Evolutionary conservation across 2,329 filamentous ascomycete genomes (phyloP).

Genomic region (Xylaria sp.): DNA sequence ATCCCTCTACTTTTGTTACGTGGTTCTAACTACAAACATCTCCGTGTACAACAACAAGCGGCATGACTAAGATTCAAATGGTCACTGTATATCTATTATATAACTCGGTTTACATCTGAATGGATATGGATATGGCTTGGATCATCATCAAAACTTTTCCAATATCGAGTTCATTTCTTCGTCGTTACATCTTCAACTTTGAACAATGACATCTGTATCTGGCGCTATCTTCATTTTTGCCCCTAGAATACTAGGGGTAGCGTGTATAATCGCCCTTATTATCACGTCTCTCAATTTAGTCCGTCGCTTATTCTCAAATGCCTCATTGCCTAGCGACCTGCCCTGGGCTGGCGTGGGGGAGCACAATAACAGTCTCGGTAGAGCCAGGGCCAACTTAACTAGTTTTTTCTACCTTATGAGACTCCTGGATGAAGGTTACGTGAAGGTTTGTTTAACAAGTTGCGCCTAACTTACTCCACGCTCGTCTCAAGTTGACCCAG

Average conservation of each 20-base stretch:
- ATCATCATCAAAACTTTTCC: background rate
- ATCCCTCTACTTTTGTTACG: background rate
- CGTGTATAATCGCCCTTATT: conserved; percentile 21
- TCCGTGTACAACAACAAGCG: background rate
- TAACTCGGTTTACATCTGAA: conserved; percentile 2
- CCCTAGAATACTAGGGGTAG: conserved; percentile 11
- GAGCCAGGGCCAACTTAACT: conserved; percentile 45
- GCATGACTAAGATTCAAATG: background rate
- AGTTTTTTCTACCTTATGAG: conserved; percentile 44
- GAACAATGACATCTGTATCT: conserved; percentile 24
- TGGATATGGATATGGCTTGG: background rate
- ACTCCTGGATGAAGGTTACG: conserved; percentile 48
- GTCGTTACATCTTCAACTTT: background rate
- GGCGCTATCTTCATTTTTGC: conserved; percentile 4
- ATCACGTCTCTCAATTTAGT: conserved; percentile 40
- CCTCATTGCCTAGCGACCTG: conserved; percentile 41
- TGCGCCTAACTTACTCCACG: background rate
- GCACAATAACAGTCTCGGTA: conserved; percentile 27
- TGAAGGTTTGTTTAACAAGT: conserved; percentile 39
- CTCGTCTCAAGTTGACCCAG: background rate
- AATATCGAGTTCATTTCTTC: background rate
- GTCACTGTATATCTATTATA: background rate
- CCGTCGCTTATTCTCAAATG: conserved; percentile 43
- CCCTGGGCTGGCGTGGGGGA: conserved; percentile 45
- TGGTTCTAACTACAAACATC: conserved; percentile 7